Base-by-base conservation (phyloP, 2,329 filamentous ascomycete species). In the Ophiognomonia clavigignenti-juglandacearum region DNA sequence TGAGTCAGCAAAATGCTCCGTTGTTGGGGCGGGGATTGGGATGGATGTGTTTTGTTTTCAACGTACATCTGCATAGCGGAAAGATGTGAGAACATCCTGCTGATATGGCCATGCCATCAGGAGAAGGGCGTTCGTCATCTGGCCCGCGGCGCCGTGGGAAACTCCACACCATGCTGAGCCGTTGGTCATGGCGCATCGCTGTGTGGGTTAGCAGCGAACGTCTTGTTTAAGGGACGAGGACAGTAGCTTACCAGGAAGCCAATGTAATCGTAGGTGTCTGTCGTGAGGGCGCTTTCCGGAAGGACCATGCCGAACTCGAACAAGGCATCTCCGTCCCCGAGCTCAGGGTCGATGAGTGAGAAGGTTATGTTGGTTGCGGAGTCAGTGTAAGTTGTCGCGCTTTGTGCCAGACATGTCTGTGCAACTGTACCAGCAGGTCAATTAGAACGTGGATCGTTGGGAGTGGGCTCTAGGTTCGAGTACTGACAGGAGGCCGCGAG, bases 111-210 rank as follows among this genome's bases (percentile, higher is more conserved):
- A 84, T 3, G 76, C 76, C 53, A 81, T 65, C 14, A 85, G 64
- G 43, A 85, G 71, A 3, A 84, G 64, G 31, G 72, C 72, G 53
- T 73, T 72, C 7, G 72, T 75, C 81, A 85, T 85, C 40, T 68
- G 34, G 16, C 34, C 34, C 5, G 34, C n/a, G 16, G 34, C 34
- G 34, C 34, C 14, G 14, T 36, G 65, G 1, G 75, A 73, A 18
- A 84, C 56, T 53, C 78, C 78, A 56, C 78, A 75, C 75, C 76
- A 83, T 72, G 3, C 65, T 61, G 16, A 69, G 68, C 4, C 64
- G 39, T 67, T 65, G 32, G 67, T 67, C 10, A 70, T 70, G 46
- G 68, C 56, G 59, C 72, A 71, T 66, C 70, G 58, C 74, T 76
- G 51, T 43, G 39, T 48, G 52, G 14, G 36, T 50, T n/a, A 56